Conservation (phyloP, 345 rosid species). For the Pelargonium nanum region DNA sequence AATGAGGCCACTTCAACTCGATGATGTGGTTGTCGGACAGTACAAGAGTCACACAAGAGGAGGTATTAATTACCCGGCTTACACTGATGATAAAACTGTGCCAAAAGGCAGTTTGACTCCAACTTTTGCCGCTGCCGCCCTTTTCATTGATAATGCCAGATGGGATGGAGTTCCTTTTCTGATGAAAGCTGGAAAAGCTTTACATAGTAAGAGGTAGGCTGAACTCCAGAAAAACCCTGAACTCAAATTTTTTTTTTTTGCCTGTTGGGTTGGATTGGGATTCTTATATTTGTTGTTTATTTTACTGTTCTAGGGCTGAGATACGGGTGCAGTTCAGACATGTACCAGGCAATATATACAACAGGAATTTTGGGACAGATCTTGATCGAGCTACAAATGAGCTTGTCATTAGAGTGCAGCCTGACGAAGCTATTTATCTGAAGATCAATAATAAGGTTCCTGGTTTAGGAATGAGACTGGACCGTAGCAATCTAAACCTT, state of each 20-base stretch:
- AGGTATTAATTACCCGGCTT: conserved; percentile 61
- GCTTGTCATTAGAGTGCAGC: conserved; percentile 87
- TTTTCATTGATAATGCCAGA: background rate
- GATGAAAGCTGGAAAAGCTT: background rate
- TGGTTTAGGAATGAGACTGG: conserved; percentile 92
- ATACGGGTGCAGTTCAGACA: conserved; percentile 94
- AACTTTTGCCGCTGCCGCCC: conserved; percentile 30
- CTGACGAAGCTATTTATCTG: conserved; percentile 92
- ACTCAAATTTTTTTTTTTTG: too few species aligned
- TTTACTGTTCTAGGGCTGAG: conserved; percentile 54
- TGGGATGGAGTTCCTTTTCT: background rate
- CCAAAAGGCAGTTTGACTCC: conserved; percentile 71
- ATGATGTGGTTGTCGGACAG: conserved; percentile 73
- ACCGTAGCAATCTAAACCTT: conserved; percentile 73
- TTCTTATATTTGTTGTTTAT: background rate
- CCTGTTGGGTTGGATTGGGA: background rate
- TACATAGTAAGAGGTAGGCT: background rate
- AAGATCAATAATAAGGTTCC: conserved; percentile 95
- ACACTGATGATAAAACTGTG: conserved; percentile 30
- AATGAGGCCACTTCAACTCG: conserved; percentile 71
- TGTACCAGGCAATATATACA: conserved; percentile 88
- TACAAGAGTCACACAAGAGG: conserved; percentile 68
- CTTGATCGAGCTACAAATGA: conserved; percentile 78
- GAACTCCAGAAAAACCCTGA: background rate
- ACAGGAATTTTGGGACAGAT: conserved; percentile 53